Percentiles rank a stretch among this genome's conserved stretches.
Evolutionary conservation across 129 eudicot species (phyloP).

Genomic region (Heracleum sosnowskyi): DNA sequence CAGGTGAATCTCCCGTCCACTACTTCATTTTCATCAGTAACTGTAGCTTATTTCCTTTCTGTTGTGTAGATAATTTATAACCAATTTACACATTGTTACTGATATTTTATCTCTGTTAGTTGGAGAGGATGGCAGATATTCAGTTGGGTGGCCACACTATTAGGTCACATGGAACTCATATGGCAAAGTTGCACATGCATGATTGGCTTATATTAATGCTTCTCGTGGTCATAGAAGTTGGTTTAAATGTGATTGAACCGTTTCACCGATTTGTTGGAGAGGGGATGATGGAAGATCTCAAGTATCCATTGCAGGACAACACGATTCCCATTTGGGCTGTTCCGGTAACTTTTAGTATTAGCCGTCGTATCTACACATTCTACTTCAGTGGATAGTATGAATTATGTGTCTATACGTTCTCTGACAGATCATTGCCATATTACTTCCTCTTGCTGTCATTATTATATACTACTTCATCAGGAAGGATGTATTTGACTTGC

Average conservation of each 20-base stretch:
- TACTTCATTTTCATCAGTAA: background rate
- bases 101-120: background rate
- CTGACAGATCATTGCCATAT: constrained; percentile 31
- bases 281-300: constrained; percentile 43
- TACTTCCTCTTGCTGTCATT: constrained; percentile 35
- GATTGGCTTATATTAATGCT: constrained; percentile 38
- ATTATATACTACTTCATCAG: constrained; percentile 27
- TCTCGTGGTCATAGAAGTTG: constrained; percentile 15
- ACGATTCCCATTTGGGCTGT: constrained; percentile 47
- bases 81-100: background rate
- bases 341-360: constrained; percentile 26
- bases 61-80: no score
- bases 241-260: constrained; percentile 31
- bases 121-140: constrained; percentile 18
- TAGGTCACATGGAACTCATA: constrained; percentile 36
- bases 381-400: constrained; percentile 3
- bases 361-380: background rate
- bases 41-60: background rate
- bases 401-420: background rate
- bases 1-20: background rate
- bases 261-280: constrained; percentile 42
- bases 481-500: constrained; percentile 50
- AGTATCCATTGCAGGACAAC: constrained; percentile 38
- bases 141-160: constrained; percentile 35
- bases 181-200: constrained; percentile 32